Evolutionary conservation across 1,284 basidiomycete genomes (phyloP), one percentile per base, ranked within the genome.

Genomic region (Mycosarcoma mackinlayi): DNA sequence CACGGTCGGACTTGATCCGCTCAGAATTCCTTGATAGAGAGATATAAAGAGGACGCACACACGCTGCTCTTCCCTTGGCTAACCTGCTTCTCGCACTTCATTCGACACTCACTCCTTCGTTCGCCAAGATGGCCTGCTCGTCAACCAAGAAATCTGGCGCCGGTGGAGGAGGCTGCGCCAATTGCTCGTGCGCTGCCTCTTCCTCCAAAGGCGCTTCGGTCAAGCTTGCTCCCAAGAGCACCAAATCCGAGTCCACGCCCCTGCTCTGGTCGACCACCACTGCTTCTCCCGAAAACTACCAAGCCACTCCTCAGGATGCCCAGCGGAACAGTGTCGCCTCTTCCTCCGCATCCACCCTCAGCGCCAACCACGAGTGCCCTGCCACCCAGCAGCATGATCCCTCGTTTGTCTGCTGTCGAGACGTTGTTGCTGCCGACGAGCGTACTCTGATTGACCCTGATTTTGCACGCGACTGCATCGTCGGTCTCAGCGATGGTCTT

Each of bases 401-500:
- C 7, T 37, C 18, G 13, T 63, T 62, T 16, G 63, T 75, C 37
- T 93, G 92, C 83, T 93, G 92, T 84, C 90, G 91, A 75, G 90
- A 92, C 56, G 87, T 93, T 57, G 91, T 88, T 75, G 87, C 86
- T 40, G 87, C 89, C 8, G 91, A 93, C 56, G 89, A 93, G 66
- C 87, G 92, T 18, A 64, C 69, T 7, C 86, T 94, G 34, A 86
- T 94, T 53, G 88, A 94, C 80, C 92, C 93, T 1, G 92, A 94
- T 75, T 85, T 93, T 51, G 87, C 94, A 19, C 88, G 92, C 16
- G 92, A 94, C 77, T 73, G 73, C 51, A 89, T 95, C 67, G 97
- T 97, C 75, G 95, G 95, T 41, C 88, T 98, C 10, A 92, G 91
- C 0, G 95, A 98, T 81, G 95, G 95, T n/a, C 85, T 97, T 42